Evolutionary conservation across 495 filamentous ascomycete genomes (phyloP), one percentile per base, ranked within the genome.

Genomic region (Zalerion maritima): DNA sequence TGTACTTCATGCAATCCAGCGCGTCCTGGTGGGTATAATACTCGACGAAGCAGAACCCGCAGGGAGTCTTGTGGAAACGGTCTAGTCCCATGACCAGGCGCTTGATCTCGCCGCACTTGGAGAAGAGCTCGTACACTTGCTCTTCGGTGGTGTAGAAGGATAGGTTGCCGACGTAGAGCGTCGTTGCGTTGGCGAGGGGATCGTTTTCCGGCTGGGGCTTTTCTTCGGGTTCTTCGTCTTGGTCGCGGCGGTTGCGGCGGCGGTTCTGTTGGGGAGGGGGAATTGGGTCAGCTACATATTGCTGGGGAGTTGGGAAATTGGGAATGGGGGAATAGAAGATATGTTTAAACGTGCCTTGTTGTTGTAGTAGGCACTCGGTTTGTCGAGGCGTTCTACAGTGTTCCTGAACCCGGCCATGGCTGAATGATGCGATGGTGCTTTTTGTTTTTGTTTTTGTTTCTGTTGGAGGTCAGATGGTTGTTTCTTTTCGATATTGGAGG

Each of bases 91-190:
- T 97, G n/a, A 97, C 78, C 14, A 97, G 68, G 20, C 89, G 77
- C 55, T 94, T 96, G 50, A 97, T 87, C 60, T 94, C 87, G 34
- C 89, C 89, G 50, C 83, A 93, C 70, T 96, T 96, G 9, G 81
- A 67, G 50, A 96, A 96, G 7, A 96, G 76, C 51, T 94, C 91
- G 47, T 96, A 87, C 32, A 97, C 93, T 49, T 97, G 89, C 59
- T 97, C 89, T 51, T 97, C 89, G 24, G 89, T 97, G 7, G 89
- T 97, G 64, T 94, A 97, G 58, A 97, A 97, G n/a, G 89, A 97
- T 83, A 97, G 64, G 50, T 97, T 97, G 28, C 89, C 89, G 21
- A 97, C 86, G 39, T 97, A 97, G 46, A 97, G 81, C 3, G 89
- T 97, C 7, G 89, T 81, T 22, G 89, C 85, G 50, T 89, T 71